A percentile compares a stretch with the other conserved stretches of the same genome.
Evolutionary conservation across 148 eudicot species (phyloP).

Genomic region (Mesembryanthemum crystallinum): DNA sequence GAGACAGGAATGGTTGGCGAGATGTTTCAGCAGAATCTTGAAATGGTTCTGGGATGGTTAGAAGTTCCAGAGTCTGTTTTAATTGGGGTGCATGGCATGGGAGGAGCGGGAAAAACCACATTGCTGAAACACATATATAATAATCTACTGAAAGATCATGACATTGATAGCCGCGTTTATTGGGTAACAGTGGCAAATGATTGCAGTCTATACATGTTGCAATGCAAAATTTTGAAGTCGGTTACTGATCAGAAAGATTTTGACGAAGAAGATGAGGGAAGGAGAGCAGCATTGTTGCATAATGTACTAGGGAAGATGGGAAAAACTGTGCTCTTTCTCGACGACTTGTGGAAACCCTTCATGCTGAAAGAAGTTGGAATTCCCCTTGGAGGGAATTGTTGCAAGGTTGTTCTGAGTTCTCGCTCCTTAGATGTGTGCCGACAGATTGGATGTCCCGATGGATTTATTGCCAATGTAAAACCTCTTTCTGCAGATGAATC

Average conservation of each 20-base stretch:
- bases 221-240: constrained; percentile 1
- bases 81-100: constrained; percentile 19
- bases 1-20: neutral
- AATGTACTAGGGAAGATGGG: neutral
- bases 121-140: constrained; percentile 11
- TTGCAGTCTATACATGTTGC: constrained; percentile 3
- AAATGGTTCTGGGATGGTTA: neutral
- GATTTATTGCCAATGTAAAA: neutral
- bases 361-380: constrained; percentile 8
- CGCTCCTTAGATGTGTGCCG: constrained; percentile 17
- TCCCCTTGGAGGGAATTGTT: constrained; percentile 3
- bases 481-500: neutral
- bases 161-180: neutral
- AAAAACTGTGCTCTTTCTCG: constrained; percentile 18
- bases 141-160: neutral
- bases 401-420: constrained; percentile 12
- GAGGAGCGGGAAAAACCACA: constrained; percentile 21
- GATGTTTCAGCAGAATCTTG: neutral
- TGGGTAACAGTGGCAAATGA: constrained; percentile 13
- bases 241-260: neutral
- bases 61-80: neutral
- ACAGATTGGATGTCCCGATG: constrained; percentile 18
- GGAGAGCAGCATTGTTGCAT: constrained; percentile 1
- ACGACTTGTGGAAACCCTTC: constrained; percentile 21
- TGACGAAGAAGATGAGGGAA: constrained; percentile 5